Percentiles rank a stretch among this genome's conserved stretches.
Evolutionary conservation across 768 basidiomycete genomes (phyloP).

Genomic region (Leccinum barrowsii): DNA sequence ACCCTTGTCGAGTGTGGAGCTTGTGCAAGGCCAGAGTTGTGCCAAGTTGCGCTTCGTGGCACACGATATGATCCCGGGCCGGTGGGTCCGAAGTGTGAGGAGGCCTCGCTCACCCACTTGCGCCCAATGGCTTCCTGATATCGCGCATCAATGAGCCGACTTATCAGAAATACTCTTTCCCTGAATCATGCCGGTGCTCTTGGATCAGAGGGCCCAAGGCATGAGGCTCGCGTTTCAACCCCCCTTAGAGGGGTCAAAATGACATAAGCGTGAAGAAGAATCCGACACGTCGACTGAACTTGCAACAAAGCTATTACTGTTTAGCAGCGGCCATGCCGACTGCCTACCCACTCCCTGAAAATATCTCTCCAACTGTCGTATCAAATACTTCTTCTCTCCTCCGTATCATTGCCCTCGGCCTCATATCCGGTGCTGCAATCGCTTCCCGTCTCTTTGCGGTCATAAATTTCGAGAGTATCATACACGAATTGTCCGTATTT

Average conservation of each 20-base stretch:
- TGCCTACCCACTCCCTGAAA: slow-evolving; percentile 71
- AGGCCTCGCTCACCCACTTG: neutral
- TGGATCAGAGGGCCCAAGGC: no score
- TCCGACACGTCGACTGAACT: slow-evolving; percentile 20
- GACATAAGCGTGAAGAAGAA: slow-evolving; percentile 7
- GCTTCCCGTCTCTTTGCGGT: slow-evolving; percentile 97
- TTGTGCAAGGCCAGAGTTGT: neutral
- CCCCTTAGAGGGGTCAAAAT: slow-evolving; percentile 11
- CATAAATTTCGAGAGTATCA: slow-evolving; percentile 97
- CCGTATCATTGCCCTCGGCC: slow-evolving; percentile 81
- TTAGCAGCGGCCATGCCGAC: slow-evolving; percentile 55
- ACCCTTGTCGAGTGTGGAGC: neutral
- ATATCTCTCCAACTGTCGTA: slow-evolving; percentile 68
- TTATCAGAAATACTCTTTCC: neutral
- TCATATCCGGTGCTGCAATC: slow-evolving; percentile 93
- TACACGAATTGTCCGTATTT: slow-evolving; percentile 90
- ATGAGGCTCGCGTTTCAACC: slow-evolving; percentile 1
- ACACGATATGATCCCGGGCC: neutral
- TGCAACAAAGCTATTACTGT: neutral
- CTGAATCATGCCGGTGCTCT: neutral
- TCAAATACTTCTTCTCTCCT: slow-evolving; percentile 88
- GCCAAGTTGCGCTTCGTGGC: neutral
- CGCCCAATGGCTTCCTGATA: neutral
- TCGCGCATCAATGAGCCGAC: neutral
- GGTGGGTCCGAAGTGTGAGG: neutral